A percentile compares a stretch with the other conserved stretches of the same genome.
Conservation (phyloP, 257 asterid species). For the Solanum raphanifolium region DNA sequence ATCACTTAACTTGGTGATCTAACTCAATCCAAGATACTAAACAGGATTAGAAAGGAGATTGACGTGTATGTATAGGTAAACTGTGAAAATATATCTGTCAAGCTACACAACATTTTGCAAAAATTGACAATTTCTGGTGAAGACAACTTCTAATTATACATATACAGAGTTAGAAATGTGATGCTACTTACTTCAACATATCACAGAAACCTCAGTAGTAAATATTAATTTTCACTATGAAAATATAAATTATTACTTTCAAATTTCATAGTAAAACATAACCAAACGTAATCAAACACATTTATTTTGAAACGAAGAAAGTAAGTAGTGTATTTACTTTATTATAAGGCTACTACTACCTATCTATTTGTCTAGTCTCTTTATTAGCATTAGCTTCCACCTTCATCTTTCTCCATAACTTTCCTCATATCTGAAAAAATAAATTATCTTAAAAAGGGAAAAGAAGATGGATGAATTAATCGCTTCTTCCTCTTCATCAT, state of each 20-base stretch:
- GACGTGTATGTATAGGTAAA: not conserved
- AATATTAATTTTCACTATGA: no score
- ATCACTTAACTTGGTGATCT: not conserved
- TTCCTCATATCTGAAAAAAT: not conserved
- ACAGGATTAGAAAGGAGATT: not conserved
- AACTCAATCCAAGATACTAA: not conserved
- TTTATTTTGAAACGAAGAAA: no score
- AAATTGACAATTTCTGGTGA: not conserved
- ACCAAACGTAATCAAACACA: no score
- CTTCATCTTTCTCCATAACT: not conserved
- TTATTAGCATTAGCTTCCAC: not conserved
- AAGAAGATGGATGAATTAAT: not conserved
- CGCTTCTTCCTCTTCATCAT: not conserved
- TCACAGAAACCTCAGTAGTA: not conserved
- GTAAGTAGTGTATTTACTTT: no score
- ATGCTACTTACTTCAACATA: not conserved
- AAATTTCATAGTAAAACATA: no score
- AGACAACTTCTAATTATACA: not conserved
- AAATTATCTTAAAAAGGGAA: no score
- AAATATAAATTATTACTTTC: no score
- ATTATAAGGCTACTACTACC: not conserved
- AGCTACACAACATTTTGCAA: not conserved
- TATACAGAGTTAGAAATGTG: not conserved
- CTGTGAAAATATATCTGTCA: not conserved
- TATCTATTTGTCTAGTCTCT: not conserved